Evolutionary conservation across 805 yeast genomes (phyloP), one percentile per base, ranked within the genome.

Genomic region (Metschnikowia chrysomelidarum): DNA sequence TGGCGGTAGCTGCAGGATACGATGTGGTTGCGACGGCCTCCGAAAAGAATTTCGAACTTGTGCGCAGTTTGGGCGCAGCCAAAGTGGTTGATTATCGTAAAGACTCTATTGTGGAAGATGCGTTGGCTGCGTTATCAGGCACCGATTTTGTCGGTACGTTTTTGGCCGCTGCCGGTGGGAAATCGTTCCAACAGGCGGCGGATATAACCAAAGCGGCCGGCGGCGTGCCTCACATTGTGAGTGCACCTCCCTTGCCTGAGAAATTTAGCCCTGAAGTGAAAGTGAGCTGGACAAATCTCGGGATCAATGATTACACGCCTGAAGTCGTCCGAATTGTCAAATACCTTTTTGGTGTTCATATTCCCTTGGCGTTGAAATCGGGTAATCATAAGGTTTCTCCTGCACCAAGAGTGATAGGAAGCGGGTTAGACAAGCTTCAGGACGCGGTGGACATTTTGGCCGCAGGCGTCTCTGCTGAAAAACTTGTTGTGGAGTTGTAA

Each of bases 1-100:
- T 40, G 30, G 44, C 44, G n/a, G 32, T 27, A 8, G 41, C 38
- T 29, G 36, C 38, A 7, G 44, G 44, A 11, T 40, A 36, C 17
- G 20, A 27, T 7, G 44, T 40, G n/a, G 27, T 40, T 2, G 13
- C 44, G 22, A 36, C 41, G 14, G 30, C 38, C 21, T 40, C 44
- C 8, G 32, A n/a, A 13, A 25, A 38, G 29, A 36, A 40, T 14
- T 12, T 17, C 9, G 44, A 24, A 7, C 23, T 28, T n/a, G 32
- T 37, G 18, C 27, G 30, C 12, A 15, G 17, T 4, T 21, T 30
- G 22, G 44, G 44, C n/a, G 44, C 44, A 11, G 24, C 25, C 10
- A 30, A 13, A 13, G 41, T 30, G 19, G 14, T 36, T 15, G 41
- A 40, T 26, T 40, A 40, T 22, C 30, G 23, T 25, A 28, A 27